Evolutionary conservation across 2,329 filamentous ascomycete species (phyloP).

Genomic region (Colletotrichum godetiae): DNA sequence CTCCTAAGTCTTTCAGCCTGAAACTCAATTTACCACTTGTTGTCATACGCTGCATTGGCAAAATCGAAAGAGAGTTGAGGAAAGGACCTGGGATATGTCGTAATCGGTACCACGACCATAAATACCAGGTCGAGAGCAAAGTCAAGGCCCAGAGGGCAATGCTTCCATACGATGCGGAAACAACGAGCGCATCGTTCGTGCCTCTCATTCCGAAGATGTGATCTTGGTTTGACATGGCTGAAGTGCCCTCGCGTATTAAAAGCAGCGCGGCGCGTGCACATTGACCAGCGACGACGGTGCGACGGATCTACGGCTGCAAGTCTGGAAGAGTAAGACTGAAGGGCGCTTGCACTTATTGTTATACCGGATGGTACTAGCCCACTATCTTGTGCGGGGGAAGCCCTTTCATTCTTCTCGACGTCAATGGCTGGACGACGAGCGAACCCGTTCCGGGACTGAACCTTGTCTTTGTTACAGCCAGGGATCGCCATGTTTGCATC

Average conservation of each 20-base stretch:
- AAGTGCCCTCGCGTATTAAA: too few species aligned
- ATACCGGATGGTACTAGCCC: too few species aligned
- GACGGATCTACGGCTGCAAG: background rate
- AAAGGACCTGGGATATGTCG: constrained; percentile 47
- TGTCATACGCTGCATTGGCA: constrained; percentile 40
- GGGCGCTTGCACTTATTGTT: background rate
- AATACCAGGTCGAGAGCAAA: constrained; percentile 1
- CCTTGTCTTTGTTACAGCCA: background rate
- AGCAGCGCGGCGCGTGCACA: background rate
- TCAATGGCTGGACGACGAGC: background rate
- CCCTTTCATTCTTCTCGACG: background rate
- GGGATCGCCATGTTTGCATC: background rate
- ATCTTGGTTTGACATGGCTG: background rate
- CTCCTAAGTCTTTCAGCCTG: constrained; percentile 18
- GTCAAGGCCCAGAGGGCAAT: background rate
- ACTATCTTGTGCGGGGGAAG: constrained; percentile 14
- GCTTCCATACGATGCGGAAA: background rate
- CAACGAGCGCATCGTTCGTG: background rate
- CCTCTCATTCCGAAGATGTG: background rate
- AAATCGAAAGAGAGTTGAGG: constrained; percentile 44
- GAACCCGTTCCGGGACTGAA: background rate
- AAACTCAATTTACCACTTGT: constrained; percentile 21
- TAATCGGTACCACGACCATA: constrained; percentile 42
- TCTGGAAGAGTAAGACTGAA: background rate
- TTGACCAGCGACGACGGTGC: background rate